Evolutionary conservation across 75 land plant genomes (phyloP), one percentile per base, ranked within the genome.

Genomic region (Cunninghamia lanceolata): DNA sequence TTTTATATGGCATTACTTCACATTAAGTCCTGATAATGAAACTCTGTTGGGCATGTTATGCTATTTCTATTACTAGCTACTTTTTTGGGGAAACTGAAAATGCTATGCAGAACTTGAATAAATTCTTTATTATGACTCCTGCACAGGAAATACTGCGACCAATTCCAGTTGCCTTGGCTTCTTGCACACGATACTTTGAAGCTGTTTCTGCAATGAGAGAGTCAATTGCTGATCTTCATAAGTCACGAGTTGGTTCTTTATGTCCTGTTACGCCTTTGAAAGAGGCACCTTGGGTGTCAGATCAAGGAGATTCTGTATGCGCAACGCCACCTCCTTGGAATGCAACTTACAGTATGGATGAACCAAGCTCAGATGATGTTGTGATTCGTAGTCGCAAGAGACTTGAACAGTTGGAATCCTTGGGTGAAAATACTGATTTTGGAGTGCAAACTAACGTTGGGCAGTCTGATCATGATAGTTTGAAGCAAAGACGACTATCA

Each of bases 161-260:
- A 35, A 98, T 98, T 88, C 99, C 96, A 70, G 94, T 95, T 85
- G 99, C 99, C 84, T 86, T 98, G 39, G 99, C 99, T 82, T 97
- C 99, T 83, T 98, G 99, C 94, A 98, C 99, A 11, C 90, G 99
- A 1, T 96, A 94, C 80, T 98, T 96, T 83, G 97, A 98, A 87
- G 99, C 95, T 16, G 91, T 98, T 88, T 92, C 96, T 28, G 95
- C 99, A 17, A 98, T 94, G 96, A 93, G 99, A 78, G 97, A 98
- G 40, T 92, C 99, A 76, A 91, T 98, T 83, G 91, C 93, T n/a
- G 93, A 93, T 16, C 96, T 96, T 82, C 98, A 96, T 86, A 90
- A 92, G 68, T 78, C 92, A 35, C 93, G 97, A 42, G 95, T 94
- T 17, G 96, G 95, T 47, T 83, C 84, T 43, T 86, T 89, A 8